Evolutionary conservation across 176 grass and related monocot genomes (phyloP), one percentile per base, ranked within the genome.

Genomic region (Musa troglodytarum): DNA sequence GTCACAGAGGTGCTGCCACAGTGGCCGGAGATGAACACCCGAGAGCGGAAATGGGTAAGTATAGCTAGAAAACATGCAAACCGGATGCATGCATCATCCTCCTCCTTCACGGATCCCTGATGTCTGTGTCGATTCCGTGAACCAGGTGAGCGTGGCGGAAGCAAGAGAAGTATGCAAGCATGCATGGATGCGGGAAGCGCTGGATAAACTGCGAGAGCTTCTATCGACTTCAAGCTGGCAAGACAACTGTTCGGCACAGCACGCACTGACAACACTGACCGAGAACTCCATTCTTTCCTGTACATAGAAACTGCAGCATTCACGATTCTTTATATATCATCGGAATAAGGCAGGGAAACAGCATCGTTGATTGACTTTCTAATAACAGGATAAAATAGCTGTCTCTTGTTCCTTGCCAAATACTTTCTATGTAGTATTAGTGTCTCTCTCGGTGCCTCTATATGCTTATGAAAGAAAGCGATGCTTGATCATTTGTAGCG

Each of bases 21-120:
- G 19, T 92, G 90, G 90, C 90, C 90, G 0, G 90, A 92, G 81
- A 92, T 84, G 90, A 49, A 43, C 22, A 67, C 58, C 1, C 50
- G 89, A 0, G 34, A 74, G 0, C 11, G 90, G 24, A 72, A 69
- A 80, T 92, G 90, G 90, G 76, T 92, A 53, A 54, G 73, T 74
- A 15, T 92, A 53, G 62, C 68, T 74, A n/a, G 21, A 83, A 81
- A 6, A 2, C 69, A 19, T 24, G 16, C 19, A 52, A 21, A 50
- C 51, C 14, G 6, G 29, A 72, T 22, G 3, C 4, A 43, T 34
- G 3, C 29, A 5, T 43, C 34, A 43, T 43, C 4, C 34, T 6
- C 25, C 25, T 26, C 34, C 34, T 43, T 43, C 34, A 43, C 34
- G 34, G 34, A 43, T 16, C 12, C 34, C 26, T 68, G 12, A 24